Evolutionary conservation across 345 rosid genomes (phyloP).

Genomic region (Salix purpurea): DNA sequence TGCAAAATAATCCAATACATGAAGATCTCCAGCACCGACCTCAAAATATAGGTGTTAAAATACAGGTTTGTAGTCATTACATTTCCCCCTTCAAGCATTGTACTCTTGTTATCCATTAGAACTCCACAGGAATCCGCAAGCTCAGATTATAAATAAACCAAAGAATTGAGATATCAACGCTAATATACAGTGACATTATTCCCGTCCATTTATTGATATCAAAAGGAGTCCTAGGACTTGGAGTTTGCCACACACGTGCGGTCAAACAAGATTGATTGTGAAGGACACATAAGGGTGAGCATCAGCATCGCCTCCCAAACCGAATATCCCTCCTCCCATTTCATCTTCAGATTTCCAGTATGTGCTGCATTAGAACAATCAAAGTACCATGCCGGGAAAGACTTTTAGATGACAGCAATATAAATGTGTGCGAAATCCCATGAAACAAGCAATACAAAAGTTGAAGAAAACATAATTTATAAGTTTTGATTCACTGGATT

Average conservation of each 20-base stretch:
- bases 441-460: not conserved
- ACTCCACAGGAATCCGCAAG: constrained; percentile 8
- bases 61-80: constrained; percentile 10
- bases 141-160: constrained; percentile 24
- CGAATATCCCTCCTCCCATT: constrained; percentile 62
- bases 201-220: constrained; percentile 27
- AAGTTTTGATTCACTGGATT: not conserved
- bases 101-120: not conserved
- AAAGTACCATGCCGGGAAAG: constrained; percentile 3
- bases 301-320: constrained; percentile 76
- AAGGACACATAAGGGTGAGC: constrained; percentile 81
- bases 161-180: constrained; percentile 35
- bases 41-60: not conserved
- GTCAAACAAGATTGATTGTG: constrained; percentile 78
- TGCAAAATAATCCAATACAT: too few relatives aligned
- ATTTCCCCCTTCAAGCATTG: constrained; percentile 15
- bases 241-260: constrained; percentile 5
- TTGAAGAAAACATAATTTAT: not conserved
- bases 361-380: constrained; percentile 43
- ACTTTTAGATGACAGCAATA: not conserved
- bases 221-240: constrained; percentile 11
- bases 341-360: constrained; percentile 96
- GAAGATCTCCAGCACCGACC: not conserved
- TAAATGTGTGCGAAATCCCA: not conserved
- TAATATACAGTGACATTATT: constrained; percentile 32